A percentile compares a stretch with the other conserved stretches of the same genome.
phyloP scores from a whole-genome alignment of 2,329 filamentous ascomycete genomes.

The Beauveria sp. region DNA sequence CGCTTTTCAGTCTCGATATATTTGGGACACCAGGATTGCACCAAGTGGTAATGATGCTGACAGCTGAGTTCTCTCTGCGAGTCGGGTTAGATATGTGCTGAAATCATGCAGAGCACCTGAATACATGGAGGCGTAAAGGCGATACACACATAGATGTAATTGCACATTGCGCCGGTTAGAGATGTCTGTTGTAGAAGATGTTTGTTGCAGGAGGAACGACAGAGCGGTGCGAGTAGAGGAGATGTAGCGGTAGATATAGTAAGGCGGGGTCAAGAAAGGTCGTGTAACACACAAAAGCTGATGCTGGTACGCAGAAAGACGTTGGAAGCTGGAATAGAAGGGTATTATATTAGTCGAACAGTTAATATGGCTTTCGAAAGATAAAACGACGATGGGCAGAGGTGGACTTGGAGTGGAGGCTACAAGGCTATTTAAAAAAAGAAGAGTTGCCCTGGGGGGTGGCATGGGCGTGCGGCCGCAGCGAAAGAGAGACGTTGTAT shows the following conservation, averaged over 20 bases:
- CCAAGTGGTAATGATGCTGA: slow-evolving; percentile 42
- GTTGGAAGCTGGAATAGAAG: background rate
- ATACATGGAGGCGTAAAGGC: background rate
- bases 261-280: background rate
- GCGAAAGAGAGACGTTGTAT: background rate
- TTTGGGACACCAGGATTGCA: slow-evolving; percentile 38
- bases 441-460: background rate
- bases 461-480: slow-evolving; percentile 2
- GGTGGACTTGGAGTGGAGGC: background rate
- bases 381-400: background rate
- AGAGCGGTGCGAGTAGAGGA: background rate
- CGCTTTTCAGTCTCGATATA: slow-evolving; percentile 37
- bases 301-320: background rate
- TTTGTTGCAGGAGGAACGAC: background rate
- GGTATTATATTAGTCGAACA: background rate
- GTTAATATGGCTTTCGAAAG: background rate
- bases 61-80: slow-evolving; percentile 44
- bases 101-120: background rate
- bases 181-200: background rate
- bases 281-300: background rate
- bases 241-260: background rate
- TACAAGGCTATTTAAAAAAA: slow-evolving; percentile 7
- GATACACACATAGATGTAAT: slow-evolving; percentile 39
- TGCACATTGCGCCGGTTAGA: slow-evolving; percentile 34
- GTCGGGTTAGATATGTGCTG: background rate